phyloP scores from a whole-genome alignment of 1,284 basidiomycete species.

The Irpex sp. region DNA sequence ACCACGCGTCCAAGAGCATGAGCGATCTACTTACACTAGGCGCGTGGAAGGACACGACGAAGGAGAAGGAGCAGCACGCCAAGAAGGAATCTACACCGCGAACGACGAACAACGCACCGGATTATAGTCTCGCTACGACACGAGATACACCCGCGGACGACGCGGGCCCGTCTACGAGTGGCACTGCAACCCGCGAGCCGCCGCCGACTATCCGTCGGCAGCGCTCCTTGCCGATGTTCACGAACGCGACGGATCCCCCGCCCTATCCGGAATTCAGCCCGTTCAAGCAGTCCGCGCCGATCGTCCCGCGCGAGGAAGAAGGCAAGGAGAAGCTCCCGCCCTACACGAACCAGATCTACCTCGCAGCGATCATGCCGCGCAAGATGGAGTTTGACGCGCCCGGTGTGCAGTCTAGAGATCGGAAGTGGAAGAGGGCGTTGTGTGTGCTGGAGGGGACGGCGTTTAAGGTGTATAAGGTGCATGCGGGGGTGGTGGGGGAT shows the following conservation, averaged over 20 bases:
- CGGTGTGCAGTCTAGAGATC: constrained; percentile 83
- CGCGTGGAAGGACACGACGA: constrained; percentile 25
- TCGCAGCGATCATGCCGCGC: constrained; percentile 82
- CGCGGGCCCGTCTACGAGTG: constrained; percentile 7
- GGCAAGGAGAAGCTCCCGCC: constrained; percentile 78
- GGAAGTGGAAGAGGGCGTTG: constrained; percentile 88
- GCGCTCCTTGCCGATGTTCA: constrained; percentile 58
- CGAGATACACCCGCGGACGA: constrained; percentile 8
- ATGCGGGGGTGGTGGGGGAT: constrained; percentile 41
- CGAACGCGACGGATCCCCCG: constrained; percentile 42
- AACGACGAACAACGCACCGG: constrained; percentile 1
- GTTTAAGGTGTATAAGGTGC: constrained; percentile 72
- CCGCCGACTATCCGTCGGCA: constrained; percentile 37
- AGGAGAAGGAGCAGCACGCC: constrained; percentile 13
- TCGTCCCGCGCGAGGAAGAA: constrained; percentile 58
- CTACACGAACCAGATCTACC: constrained; percentile 84
- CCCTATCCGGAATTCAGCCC: constrained; percentile 45
- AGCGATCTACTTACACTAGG: constrained; percentile 39
- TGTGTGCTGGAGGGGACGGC: constrained; percentile 92
- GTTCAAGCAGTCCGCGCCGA: constrained; percentile 29
- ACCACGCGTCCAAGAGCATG: constrained; percentile 60
- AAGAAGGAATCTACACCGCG: constrained; percentile 4
- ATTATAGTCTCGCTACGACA: constrained; percentile 2
- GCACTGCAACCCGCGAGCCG: constrained; percentile 12
- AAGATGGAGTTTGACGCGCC: constrained; percentile 94